phyloP scores from a whole-genome alignment of 805 yeast species.

The Yarrowia sp. region DNA sequence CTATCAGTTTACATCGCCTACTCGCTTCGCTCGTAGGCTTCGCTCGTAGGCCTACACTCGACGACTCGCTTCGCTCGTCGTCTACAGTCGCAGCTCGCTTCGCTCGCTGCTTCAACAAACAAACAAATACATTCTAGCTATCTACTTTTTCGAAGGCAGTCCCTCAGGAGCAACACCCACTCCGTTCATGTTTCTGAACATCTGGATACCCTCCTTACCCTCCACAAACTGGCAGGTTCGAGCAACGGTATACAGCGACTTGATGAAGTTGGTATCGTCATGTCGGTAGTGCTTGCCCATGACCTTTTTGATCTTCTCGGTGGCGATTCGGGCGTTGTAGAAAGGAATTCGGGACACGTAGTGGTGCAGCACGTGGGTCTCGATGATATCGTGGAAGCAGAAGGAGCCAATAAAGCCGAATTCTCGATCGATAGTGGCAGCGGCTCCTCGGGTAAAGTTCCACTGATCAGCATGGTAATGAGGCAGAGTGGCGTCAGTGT shows the following conservation, averaged over 20 bases:
- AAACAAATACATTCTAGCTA: slow-evolving; percentile 23
- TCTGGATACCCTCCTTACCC: slow-evolving; percentile 61
- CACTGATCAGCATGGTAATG: slow-evolving; percentile 74
- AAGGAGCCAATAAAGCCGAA: slow-evolving; percentile 76
- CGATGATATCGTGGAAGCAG: slow-evolving; percentile 85
- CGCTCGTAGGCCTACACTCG: no score
- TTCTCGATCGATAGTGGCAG: slow-evolving; percentile 82
- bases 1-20: no score
- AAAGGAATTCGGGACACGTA: slow-evolving; percentile 81
- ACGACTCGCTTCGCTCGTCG: neutral
- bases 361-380: slow-evolving; percentile 87
- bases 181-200: slow-evolving; percentile 73
- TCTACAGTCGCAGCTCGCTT: neutral
- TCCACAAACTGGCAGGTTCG: slow-evolving; percentile 72
- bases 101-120: neutral
- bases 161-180: slow-evolving; percentile 44
- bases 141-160: slow-evolving; percentile 24
- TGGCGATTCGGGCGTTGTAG: slow-evolving; percentile 72
- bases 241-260: slow-evolving; percentile 54
- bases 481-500: slow-evolving; percentile 74
- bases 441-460: slow-evolving; percentile 82
- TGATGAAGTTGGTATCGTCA: slow-evolving; percentile 69
- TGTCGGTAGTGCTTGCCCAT: slow-evolving; percentile 79
- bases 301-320: slow-evolving; percentile 74
- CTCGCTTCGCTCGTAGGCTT: no score